A percentile compares a stretch with the other conserved stretches of the same genome.
phyloP scores from a whole-genome alignment of 2,329 filamentous ascomycete genomes.

The Xylaria digitata region DNA sequence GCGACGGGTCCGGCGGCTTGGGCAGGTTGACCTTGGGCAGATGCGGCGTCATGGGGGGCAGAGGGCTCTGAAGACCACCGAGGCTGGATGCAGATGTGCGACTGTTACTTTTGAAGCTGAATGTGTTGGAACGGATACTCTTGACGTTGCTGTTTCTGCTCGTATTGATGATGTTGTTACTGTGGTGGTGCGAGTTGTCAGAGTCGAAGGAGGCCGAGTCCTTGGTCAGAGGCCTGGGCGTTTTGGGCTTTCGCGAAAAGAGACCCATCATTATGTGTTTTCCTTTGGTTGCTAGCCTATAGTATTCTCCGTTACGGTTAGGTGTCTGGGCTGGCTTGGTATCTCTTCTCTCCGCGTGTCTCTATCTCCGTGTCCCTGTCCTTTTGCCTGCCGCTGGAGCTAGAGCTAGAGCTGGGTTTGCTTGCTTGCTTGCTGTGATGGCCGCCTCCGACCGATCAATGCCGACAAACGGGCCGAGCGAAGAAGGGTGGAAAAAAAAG shows the following conservation, averaged over 20 bases:
- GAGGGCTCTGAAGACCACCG: constrained; percentile 58
- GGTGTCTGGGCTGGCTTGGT: background rate
- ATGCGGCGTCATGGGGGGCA: constrained; percentile 63
- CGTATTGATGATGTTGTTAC: constrained; percentile 23
- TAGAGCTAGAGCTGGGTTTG: constrained; percentile 9
- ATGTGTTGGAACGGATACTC: constrained; percentile 50
- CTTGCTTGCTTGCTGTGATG: constrained; percentile 18
- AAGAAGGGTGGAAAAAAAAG: background rate
- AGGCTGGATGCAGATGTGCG: constrained; percentile 63
- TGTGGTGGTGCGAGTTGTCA: constrained; percentile 53
- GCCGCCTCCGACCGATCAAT: constrained; percentile 32
- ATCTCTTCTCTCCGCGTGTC: background rate
- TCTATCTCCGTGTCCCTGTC: background rate
- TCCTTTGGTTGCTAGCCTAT: background rate
- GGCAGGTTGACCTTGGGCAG: constrained; percentile 83
- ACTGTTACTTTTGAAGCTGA: constrained; percentile 58
- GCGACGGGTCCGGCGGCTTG: constrained; percentile 83
- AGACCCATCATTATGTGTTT: constrained; percentile 60
- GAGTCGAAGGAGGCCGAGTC: constrained; percentile 65
- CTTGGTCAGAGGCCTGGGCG: constrained; percentile 59
- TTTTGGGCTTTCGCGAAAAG: constrained; percentile 67
- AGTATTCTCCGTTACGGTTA: constrained; percentile 9
- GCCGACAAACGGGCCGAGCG: constrained; percentile 35
- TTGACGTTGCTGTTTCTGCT: constrained; percentile 58
- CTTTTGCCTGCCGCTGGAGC: background rate